Evolutionary conservation across 352 stramenopile species (phyloP).

Genomic region (Salisapilia sapeloensis): DNA sequence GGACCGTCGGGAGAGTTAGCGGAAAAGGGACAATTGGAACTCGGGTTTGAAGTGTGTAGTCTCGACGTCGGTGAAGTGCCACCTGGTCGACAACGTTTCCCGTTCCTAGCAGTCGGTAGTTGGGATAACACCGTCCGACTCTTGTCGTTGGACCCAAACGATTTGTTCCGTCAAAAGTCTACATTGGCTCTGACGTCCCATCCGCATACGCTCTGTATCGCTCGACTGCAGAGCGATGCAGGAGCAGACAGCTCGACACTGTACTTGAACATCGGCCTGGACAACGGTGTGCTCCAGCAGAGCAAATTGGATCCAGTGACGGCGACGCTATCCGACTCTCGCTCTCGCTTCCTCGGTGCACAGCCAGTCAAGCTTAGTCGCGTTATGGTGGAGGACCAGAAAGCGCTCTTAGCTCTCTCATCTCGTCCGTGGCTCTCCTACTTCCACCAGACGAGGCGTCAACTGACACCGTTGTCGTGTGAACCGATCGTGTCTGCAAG

Average conservation of each 20-base stretch:
- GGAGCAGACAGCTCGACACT: constrained; percentile 26
- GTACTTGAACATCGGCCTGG: constrained; percentile 81
- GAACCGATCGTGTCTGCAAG: constrained; percentile 89
- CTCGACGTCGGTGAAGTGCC: constrained; percentile 94
- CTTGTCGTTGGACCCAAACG: constrained; percentile 88
- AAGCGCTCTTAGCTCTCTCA: constrained; percentile 90
- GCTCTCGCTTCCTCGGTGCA: constrained; percentile 88
- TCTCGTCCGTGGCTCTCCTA: constrained; percentile 94
- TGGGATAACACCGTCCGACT: constrained; percentile 87
- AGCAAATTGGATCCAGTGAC: constrained; percentile 80
- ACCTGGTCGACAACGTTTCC: constrained; percentile 83
- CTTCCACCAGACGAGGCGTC: constrained; percentile 79
- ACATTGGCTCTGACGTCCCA: constrained; percentile 69
- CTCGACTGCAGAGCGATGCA: constrained; percentile 59
- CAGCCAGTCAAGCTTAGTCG: constrained; percentile 93
- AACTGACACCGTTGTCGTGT: constrained; percentile 92
- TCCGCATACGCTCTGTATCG: constrained; percentile 65
- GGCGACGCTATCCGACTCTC: constrained; percentile 65
- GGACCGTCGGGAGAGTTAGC: constrained; percentile 83
- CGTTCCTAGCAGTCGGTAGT: constrained; percentile 93
- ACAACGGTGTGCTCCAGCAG: constrained; percentile 93
- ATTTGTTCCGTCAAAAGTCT: constrained; percentile 78
- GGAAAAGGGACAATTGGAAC: constrained; percentile 88
- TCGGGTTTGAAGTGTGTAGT: constrained; percentile 94
- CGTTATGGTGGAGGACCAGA: constrained; percentile 76